A percentile compares a stretch with the other conserved stretches of the same genome.
Evolutionary conservation across 2,329 filamentous ascomycete genomes (phyloP).

Genomic region (Aspergillus pseudoviridinutans): DNA sequence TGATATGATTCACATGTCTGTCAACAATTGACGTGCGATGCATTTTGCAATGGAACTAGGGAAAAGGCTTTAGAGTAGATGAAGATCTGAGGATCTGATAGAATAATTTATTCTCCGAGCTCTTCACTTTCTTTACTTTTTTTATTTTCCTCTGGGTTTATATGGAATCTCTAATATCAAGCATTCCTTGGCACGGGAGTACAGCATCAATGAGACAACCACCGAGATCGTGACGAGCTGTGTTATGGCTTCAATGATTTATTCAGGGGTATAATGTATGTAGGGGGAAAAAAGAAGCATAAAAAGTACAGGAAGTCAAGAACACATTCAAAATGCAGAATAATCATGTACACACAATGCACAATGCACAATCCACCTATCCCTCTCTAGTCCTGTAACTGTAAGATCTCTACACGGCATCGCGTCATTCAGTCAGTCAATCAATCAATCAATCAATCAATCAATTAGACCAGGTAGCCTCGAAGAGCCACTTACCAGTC

Average conservation of each 20-base stretch:
- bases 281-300: background rate
- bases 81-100: no score
- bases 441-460: background rate
- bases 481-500: conserved; percentile 46
- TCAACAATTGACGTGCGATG: no score
- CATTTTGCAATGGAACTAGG: no score
- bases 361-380: conserved; percentile 1
- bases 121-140: background rate
- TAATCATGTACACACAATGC: background rate
- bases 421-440: conserved; percentile 5
- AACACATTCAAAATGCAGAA: background rate
- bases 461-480: background rate
- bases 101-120: no score
- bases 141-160: background rate
- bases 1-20: no score
- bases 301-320: conserved; percentile 1
- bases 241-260: background rate
- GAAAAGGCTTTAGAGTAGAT: no score
- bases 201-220: background rate
- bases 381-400: conserved; percentile 31
- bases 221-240: background rate
- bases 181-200: background rate
- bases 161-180: background rate
- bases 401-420: conserved; percentile 28
- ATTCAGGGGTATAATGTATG: conserved; percentile 11